Conservation (phyloP, 2,329 filamentous ascomycete genomes). For the Nemania sp. region DNA sequence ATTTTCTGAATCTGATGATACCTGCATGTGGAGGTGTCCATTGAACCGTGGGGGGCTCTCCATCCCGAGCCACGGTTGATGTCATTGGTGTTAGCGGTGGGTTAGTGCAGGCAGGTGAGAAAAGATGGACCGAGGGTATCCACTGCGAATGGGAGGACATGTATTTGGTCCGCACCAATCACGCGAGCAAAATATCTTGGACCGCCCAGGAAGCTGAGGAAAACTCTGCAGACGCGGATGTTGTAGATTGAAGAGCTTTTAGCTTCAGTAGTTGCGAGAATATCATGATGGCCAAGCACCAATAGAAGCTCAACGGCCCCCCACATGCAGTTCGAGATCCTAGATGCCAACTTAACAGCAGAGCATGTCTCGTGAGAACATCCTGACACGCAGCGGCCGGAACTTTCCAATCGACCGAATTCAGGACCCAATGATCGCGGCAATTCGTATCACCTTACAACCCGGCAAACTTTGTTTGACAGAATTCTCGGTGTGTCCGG, state of each 20-base stretch:
- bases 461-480: background rate
- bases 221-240: slow-evolving; percentile 9
- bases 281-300: background rate
- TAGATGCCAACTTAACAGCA: slow-evolving; percentile 1
- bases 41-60: slow-evolving; percentile 2
- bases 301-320: slow-evolving; percentile 28
- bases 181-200: too few relatives aligned
- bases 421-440: background rate
- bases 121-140: too few relatives aligned
- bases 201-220: background rate
- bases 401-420: slow-evolving; percentile 1
- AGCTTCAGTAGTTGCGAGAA: background rate
- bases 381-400: background rate
- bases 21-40: slow-evolving; percentile 7
- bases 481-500: background rate
- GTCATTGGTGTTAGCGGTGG: too few relatives aligned
- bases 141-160: too few relatives aligned
- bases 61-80: slow-evolving; percentile 12
- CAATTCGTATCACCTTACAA: background rate
- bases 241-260: slow-evolving; percentile 8
- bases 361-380: slow-evolving; percentile 6
- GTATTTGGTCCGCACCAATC: too few relatives aligned
- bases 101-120: too few relatives aligned
- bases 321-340: slow-evolving; percentile 13
- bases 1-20: background rate